Evolutionary conservation across 257 asterid species (phyloP).

Genomic region (Rauvolfia tetraphylla): DNA sequence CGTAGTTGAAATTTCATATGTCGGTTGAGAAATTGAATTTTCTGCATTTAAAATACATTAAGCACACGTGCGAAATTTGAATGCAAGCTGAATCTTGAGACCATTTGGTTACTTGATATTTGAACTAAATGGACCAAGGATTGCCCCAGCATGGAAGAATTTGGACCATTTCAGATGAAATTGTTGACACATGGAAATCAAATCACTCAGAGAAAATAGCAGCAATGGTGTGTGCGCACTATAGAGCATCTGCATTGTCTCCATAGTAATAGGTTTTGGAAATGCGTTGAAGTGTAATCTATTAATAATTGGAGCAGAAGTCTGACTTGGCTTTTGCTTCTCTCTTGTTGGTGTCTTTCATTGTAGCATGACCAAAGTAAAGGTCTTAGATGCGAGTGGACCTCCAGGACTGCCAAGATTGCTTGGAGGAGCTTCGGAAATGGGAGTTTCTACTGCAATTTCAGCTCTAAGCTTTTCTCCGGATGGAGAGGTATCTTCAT

Average conservation of each 20-base stretch:
- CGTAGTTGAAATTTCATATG: background rate
- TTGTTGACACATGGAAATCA: background rate
- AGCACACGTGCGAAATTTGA: background rate
- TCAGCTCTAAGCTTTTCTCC: slow-evolving; percentile 93
- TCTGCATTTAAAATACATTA: background rate
- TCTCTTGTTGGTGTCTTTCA: slow-evolving; percentile 16
- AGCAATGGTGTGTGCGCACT: background rate
- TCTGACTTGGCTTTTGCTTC: slow-evolving; percentile 2
- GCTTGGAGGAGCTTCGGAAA: slow-evolving; percentile 65
- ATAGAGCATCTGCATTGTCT: background rate
- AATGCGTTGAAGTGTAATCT: background rate
- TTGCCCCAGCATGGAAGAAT: background rate
- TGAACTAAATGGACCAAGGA: background rate
- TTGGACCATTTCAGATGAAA: background rate
- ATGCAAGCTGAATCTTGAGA: background rate
- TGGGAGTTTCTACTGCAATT: slow-evolving; percentile 59
- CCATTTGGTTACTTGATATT: background rate
- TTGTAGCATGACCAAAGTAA: slow-evolving; percentile 82
- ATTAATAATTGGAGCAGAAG: background rate
- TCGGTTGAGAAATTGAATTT: background rate
- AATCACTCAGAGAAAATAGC: slow-evolving; percentile 2
- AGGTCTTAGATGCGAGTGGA: slow-evolving; percentile 96
- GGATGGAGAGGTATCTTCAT: slow-evolving; percentile 85
- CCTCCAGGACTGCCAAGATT: slow-evolving; percentile 90
- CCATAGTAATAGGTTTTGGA: background rate